Evolutionary conservation across 306 rosid species (phyloP).

Genomic region (Pyrus bretschneideri): DNA sequence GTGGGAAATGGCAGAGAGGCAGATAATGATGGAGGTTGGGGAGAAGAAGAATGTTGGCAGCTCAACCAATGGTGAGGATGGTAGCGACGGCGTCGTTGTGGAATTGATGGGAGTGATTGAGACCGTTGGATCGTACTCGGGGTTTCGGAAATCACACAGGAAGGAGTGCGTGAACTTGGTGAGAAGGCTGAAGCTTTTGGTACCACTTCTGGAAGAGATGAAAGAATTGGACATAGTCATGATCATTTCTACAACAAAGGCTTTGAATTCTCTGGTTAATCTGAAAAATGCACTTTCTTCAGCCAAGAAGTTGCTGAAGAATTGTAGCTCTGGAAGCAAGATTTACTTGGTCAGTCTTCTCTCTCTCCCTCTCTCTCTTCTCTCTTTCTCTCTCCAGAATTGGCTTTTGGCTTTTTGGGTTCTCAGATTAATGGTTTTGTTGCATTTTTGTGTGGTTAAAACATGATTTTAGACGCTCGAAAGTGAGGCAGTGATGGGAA

Average conservation of each 20-base stretch:
- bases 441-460: not conserved
- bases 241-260: constrained; percentile 6
- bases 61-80: constrained; percentile 9
- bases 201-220: constrained; percentile 68
- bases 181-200: constrained; percentile 61
- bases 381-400: not conserved
- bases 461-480: constrained; percentile 50
- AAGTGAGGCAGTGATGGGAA: constrained; percentile 58
- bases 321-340: constrained; percentile 75
- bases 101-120: constrained; percentile 47
- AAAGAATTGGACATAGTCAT: constrained; percentile 30
- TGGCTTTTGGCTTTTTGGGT: not conserved
- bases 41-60: constrained; percentile 1
- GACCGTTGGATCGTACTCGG: constrained; percentile 35
- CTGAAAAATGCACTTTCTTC: constrained; percentile 45
- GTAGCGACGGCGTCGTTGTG: constrained; percentile 21
- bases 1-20: not conserved
- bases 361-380: not conserved
- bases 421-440: not conserved
- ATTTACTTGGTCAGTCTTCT: constrained; percentile 44
- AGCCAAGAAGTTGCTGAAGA: constrained; percentile 52
- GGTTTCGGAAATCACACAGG: constrained; percentile 40
- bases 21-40: constrained; percentile 16
- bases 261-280: constrained; percentile 19
- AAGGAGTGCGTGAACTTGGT: constrained; percentile 59